Conservation (phyloP, 345 rosid species). For the Euphorbia pulcherrima region DNA sequence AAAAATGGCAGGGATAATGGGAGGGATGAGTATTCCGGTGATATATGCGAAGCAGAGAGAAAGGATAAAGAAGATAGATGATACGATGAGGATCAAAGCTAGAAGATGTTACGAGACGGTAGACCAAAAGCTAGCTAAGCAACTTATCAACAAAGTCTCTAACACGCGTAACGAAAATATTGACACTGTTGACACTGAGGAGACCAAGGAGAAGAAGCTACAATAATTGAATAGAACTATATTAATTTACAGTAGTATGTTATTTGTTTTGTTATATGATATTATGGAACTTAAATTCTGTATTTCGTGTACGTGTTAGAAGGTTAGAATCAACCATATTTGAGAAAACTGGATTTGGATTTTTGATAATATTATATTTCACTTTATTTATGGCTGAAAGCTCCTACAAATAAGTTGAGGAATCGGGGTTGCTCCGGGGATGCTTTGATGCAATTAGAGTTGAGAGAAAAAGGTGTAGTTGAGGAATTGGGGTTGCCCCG, state of each 20-base stretch:
- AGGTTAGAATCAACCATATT: no score
- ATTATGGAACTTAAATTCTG: no score
- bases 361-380: no score
- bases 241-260: background rate
- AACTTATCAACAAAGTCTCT: conserved; percentile 22
- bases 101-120: conserved; percentile 21
- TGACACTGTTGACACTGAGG: conserved; percentile 10
- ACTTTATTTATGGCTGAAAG: no score
- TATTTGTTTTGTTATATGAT: no score
- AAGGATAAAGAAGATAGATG: conserved; percentile 22
- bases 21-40: conserved; percentile 36
- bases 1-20: conserved; percentile 23
- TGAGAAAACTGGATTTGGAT: no score
- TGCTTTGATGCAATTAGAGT: no score
- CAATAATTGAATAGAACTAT: background rate
- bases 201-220: conserved; percentile 16
- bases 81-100: conserved; percentile 13
- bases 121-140: conserved; percentile 27
- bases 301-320: no score
- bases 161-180: conserved; percentile 11
- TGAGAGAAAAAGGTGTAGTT: no score
- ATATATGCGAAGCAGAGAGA: conserved; percentile 30
- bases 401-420: no score
- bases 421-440: no score
- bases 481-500: no score